Evolutionary conservation across 176 grass and related monocot genomes (phyloP).

Genomic region (Saccharum spontaneum): DNA sequence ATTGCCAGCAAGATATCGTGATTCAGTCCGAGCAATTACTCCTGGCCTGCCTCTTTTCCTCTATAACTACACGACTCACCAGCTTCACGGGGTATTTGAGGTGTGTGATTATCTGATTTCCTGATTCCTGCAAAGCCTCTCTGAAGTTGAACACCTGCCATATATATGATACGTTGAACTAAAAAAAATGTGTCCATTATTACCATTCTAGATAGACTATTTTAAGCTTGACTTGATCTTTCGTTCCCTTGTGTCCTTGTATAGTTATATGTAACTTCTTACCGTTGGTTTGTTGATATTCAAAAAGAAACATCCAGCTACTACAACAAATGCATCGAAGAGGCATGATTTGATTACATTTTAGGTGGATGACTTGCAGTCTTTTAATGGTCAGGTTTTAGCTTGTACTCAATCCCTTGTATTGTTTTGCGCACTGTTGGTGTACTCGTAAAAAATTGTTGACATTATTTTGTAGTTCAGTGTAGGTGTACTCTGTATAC

Average conservation of each 20-base stretch:
- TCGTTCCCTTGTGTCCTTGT: background rate
- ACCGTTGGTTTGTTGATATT: background rate
- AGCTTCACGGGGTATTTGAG: conserved; percentile 99
- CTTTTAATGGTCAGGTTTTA: background rate
- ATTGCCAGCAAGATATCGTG: conserved; percentile 92
- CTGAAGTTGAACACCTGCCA: background rate
- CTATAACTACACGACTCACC: conserved; percentile 97
- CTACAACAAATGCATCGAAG: background rate
- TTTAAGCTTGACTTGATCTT: background rate
- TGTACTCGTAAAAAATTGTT: background rate
- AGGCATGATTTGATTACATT: background rate
- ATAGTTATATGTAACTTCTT: background rate
- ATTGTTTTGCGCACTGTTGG: background rate
- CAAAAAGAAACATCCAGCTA: background rate
- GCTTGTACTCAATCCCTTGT: background rate
- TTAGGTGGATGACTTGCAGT: background rate
- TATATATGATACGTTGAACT: background rate
- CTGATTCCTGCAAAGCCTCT: background rate
- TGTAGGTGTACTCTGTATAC: background rate
- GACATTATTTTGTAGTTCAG: background rate
- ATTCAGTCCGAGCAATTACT: conserved; percentile 97
- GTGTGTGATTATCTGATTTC: conserved; percentile 39
- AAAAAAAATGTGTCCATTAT: background rate
- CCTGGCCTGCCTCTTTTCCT: conserved; percentile 98
- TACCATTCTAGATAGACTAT: conserved; percentile 9